phyloP scores from a whole-genome alignment of 805 yeast species.

The Wickerhamiella galacta region DNA sequence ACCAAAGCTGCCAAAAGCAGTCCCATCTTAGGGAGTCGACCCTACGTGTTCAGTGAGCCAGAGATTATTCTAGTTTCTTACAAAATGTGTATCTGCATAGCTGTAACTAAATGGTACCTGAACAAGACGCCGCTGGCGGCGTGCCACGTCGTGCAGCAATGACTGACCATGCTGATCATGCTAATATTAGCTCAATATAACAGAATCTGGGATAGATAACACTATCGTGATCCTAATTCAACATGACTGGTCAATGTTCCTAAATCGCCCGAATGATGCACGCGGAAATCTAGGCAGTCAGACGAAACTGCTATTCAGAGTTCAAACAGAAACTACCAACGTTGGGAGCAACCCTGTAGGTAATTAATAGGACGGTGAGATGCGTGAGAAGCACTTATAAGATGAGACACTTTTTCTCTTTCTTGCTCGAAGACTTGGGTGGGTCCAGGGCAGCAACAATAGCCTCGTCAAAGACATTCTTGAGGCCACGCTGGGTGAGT shows the following conservation, averaged over 20 bases:
- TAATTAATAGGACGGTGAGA: neutral
- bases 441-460: slow-evolving; percentile 97
- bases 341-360: neutral
- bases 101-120: too few relatives aligned
- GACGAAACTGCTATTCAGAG: neutral
- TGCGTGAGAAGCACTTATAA: slow-evolving; percentile 42
- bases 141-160: too few relatives aligned
- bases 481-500: slow-evolving; percentile 87
- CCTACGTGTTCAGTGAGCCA: too few relatives aligned
- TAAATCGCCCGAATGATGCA: neutral
- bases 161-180: too few relatives aligned
- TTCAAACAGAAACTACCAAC: neutral
- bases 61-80: too few relatives aligned
- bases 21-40: too few relatives aligned
- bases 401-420: slow-evolving; percentile 59
- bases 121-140: too few relatives aligned
- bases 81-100: too few relatives aligned
- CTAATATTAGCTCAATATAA: too few relatives aligned
- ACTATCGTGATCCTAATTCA: slow-evolving; percentile 1
- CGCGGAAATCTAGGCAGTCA: neutral
- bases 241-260: slow-evolving; percentile 4
- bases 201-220: neutral
- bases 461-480: slow-evolving; percentile 97
- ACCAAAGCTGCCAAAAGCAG: too few relatives aligned
- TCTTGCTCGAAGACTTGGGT: slow-evolving; percentile 57